Evolutionary conservation across 331 rosid species (phyloP), one percentile per base, ranked within the genome.

Genomic region (Rosa hybrid): DNA sequence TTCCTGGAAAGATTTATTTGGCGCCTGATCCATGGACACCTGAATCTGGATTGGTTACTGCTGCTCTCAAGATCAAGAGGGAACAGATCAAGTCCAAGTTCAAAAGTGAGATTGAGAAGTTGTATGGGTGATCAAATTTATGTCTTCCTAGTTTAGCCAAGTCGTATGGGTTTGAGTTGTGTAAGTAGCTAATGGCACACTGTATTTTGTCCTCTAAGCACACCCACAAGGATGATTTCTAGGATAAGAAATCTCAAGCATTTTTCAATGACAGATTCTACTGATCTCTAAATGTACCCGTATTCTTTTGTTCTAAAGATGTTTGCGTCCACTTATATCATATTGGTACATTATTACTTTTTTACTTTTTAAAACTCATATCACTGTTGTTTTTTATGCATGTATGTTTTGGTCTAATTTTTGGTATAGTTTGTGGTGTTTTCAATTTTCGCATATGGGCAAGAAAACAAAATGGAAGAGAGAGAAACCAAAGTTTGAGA

Each of bases 21-120:
- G 69, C 89, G 13, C 72, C 92, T 1, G 98, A 95, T 53, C 89
- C 94, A 81, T 93, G 99, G 99, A 91, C 97, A 17, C 98, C 97
- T 0, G 97, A 95, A 78, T 91, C 98, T 4, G 98, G 98, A 75
- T 84, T 93, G 87, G 98, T 93, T 63, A 92, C 98, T 17, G 97
- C 98, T 44, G 99, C 98, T 71, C 84, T 95, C 62, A 93, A 95
- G 93, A 84, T 95, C 30, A 95, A 88, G 88, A 91, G 98, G 83
- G 98, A 95, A 80, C 94, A 84, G 72, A 81, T 92, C 39, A 95
- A 90, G 93, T 80, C 85, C 75, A 90, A 87, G 87, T 95, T 92
- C 87, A 91, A 86, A 85, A 84, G 86, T 23, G 96, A 90, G 71
- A 97, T 95, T 23, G 65, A 77, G 23, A 86, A 90, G 88, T 81